A percentile compares a stretch with the other conserved stretches of the same genome.
Conservation (phyloP, 352 stramenopile species). For the Globisporangium orthogonon region DNA sequence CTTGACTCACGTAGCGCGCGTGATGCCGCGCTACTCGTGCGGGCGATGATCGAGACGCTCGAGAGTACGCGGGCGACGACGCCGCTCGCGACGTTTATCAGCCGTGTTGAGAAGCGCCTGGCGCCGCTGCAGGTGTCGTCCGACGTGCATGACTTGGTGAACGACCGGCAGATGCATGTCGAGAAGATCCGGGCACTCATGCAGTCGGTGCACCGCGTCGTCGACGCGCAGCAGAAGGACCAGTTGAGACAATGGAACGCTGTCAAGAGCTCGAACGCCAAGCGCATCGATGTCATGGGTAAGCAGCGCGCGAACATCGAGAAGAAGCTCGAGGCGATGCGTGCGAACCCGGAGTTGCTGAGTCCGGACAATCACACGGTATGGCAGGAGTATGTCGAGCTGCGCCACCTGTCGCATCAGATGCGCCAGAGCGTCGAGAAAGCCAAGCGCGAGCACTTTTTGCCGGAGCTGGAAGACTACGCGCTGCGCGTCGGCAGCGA, state of each 20-base stretch:
- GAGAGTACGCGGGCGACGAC: conserved; percentile 29
- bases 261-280: conserved; percentile 47
- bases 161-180: conserved; percentile 15
- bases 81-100: conserved; percentile 38
- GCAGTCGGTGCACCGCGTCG: conserved; percentile 36
- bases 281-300: conserved; percentile 59
- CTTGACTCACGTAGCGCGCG: conserved; percentile 21
- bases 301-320: conserved; percentile 55
- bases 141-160: background rate
- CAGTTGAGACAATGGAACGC: conserved; percentile 45
- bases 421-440: conserved; percentile 52
- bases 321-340: conserved; percentile 58
- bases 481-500: conserved; percentile 57
- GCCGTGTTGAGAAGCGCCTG: conserved; percentile 46
- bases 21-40: conserved; percentile 46
- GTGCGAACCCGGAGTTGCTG: conserved; percentile 23
- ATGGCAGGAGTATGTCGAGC: conserved; percentile 67
- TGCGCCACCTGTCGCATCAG: conserved; percentile 54
- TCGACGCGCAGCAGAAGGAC: conserved; percentile 38
- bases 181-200: conserved; percentile 48
- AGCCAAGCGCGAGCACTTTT: conserved; percentile 60
- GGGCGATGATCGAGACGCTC: conserved; percentile 45
- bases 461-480: conserved; percentile 58
- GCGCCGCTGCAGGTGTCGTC: conserved; percentile 6
- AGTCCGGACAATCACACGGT: conserved; percentile 37